Percentiles rank a stretch among this genome's conserved stretches.
These are phyloP conservation scores for Ustilago esculenta DNA, from an alignment of 1,284 basidiomycete genomes.

Conservation along the genomic window DNA sequence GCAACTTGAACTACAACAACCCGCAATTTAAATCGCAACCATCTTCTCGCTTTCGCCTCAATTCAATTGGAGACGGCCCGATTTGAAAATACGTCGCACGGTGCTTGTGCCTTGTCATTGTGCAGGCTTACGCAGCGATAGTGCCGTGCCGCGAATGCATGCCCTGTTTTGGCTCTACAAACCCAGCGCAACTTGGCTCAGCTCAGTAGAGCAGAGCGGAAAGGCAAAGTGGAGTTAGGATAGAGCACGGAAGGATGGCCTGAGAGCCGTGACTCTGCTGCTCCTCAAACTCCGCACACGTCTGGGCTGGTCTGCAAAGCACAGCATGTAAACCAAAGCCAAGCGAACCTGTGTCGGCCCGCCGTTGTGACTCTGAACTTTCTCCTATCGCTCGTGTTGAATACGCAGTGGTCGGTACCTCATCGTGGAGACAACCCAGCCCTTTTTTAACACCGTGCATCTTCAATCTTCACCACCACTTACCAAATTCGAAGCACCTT, in stretches of 20 bases:
- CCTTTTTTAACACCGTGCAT: neutral
- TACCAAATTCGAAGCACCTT: neutral
- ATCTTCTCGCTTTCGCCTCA: no score
- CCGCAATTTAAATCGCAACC: no score
- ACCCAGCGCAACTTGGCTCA: no score
- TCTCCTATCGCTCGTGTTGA: neutral
- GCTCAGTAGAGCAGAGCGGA: neutral
- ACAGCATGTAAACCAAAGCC: neutral
- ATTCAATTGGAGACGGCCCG: no score
- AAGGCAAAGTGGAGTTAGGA: neutral
- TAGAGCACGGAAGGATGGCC: neutral
- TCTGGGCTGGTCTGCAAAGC: neutral
- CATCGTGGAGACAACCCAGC: slow-evolving; percentile 16
- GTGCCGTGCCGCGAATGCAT: slow-evolving; percentile 3
- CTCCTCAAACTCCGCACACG: slow-evolving; percentile 1
- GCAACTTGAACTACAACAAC: neutral
- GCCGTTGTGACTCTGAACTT: neutral
- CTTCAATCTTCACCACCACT: slow-evolving; percentile 3
- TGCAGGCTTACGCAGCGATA: slow-evolving; percentile 5
- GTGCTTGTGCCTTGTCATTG: slow-evolving; percentile 5
- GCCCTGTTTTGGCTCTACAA: no score
- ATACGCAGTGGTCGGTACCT: no score
- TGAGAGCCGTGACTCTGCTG: slow-evolving; percentile 2
- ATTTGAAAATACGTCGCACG: slow-evolving; percentile 4
- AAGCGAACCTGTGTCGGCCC: no score